Base-by-base conservation (phyloP, 148 eudicot genomes). In the Rhododendron simsii region DNA sequence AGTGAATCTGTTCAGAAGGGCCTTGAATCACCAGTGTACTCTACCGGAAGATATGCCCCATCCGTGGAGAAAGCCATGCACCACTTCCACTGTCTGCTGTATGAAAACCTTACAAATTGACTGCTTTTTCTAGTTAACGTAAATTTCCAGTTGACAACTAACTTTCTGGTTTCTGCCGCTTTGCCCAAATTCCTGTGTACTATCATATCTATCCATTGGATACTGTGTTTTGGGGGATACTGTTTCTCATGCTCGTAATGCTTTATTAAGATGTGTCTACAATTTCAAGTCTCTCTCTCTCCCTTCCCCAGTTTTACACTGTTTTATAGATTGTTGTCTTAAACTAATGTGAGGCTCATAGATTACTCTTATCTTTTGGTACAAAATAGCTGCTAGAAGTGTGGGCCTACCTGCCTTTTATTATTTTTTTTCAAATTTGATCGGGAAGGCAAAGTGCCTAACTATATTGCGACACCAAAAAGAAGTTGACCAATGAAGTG, bases 1-100 rank as follows among this genome's bases (percentile, higher is more conserved):
- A 93, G 98, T 87, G 96, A 96, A 90, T 91, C 92, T 71, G 99
- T 97, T 61, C 98, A 97, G 83, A 92, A 87, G 89, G 99, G 99
- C 61, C 89, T 97, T 0, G 98, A 97, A 87, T 95, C 98, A 26
- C 98, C 95, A 0, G 98, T 95, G 1, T 97, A 94, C 82, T 50
- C 77, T 69, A 82, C 83, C 39, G 99, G 99, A 80, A 91, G 95
- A 83, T 97, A 97, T 86, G 97, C 90, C 69, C 96, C 98, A 16
- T 81, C 86, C 44, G 86, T 95, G 20, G 99, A 97, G 91, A 89
- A 92, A 87, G 94, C 95, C 59, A 93, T 97, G 98, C 98, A 97
- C 87, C 98, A 95, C 89, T 97, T 97, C 77, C 99, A 97, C 83
- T 86, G 94, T 83, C 89, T 95, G 77, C 91, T 96, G 11, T 87